Evolutionary conservation across 2,329 filamentous ascomycete genomes (phyloP), one percentile per base, ranked within the genome.

Genomic region (Exophiala mesophila): DNA sequence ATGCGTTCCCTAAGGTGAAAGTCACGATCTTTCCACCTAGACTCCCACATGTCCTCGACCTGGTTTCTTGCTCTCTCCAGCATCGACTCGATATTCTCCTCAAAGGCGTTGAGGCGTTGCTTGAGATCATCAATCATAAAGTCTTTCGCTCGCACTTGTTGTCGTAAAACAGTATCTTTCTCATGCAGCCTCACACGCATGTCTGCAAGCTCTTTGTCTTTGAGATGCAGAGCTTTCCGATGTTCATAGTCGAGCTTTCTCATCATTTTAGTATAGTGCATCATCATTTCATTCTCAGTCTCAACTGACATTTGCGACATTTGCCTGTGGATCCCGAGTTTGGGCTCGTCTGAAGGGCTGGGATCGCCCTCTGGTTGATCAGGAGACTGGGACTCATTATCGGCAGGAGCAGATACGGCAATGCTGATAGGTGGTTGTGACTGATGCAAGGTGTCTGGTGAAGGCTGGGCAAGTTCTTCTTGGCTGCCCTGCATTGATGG

Each of bases 1-100:
- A 53, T 50, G 13, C 50, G 38, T 31, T 53, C 47, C 17, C 47
- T 44, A 16, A 50, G 37, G 16, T 50, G 50, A n/a, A 48, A 47
- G 21, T 59, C 57, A 2, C 59, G 56, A 35, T 63, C 57, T 32
- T 59, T 61, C 62, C 61, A 65, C 18, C 60, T 39, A 9, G 36
- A 46, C 44, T 63, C 59, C 62, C 61, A 64, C 17, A 57, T 30
- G 39, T 63, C 60, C 39, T 64, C 61, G 3, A 63, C 55, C 29
- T 58, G 51, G 42, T 63, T 55, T 23, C 56, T 45, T 13, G 60
- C 59, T 36, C 50, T 58, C 41, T 64, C 59, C 9, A 63, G 45
- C 26, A 45, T 47, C 3, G 20, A 39, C 20, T 58, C 47, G 24
- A 57, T 41, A 35, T 50, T 45, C 36, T 55, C 54, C 23, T 59